Percentiles rank a stretch among this genome's conserved stretches.
Conservation (phyloP, 495 filamentous ascomycete species). For the Podospora comata region DNA sequence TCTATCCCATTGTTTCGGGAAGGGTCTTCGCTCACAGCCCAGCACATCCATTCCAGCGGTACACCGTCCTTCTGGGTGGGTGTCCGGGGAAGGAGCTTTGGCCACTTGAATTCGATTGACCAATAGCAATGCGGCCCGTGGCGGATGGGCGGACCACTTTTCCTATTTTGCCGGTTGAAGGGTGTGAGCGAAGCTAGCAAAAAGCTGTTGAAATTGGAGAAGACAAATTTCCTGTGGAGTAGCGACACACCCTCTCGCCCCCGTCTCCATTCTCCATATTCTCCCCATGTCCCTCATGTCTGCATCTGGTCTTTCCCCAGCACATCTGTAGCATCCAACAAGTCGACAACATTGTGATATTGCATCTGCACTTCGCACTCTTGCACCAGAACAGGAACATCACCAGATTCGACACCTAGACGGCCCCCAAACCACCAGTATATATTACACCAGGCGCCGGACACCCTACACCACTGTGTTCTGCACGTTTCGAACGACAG, state of each 20-base stretch:
- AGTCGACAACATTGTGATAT: neutral
- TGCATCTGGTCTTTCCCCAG: neutral
- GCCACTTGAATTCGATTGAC: slow-evolving; percentile 12
- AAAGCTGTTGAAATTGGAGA: slow-evolving; percentile 10
- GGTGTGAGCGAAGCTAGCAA: neutral
- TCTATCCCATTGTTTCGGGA: neutral
- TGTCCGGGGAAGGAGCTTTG: neutral
- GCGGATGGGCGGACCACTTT: slow-evolving; percentile 6
- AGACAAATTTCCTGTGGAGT: slow-evolving; percentile 24
- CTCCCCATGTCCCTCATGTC: neutral
- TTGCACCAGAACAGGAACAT: neutral
- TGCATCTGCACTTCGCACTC: neutral
- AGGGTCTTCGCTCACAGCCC: neutral
- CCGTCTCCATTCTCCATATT: neutral
- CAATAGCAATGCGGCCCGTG: slow-evolving; percentile 10
- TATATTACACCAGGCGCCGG: neutral
- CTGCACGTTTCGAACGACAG: neutral
- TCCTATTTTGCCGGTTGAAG: slow-evolving; percentile 13
- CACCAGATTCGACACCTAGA: neutral
- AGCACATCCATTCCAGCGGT: neutral
- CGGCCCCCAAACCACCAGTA: neutral
- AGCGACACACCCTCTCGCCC: slow-evolving; percentile 16
- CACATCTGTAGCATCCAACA: slow-evolving; percentile 1
- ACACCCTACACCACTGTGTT: neutral
- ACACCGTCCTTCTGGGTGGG: neutral